Conservation (phyloP, 768 basidiomycete species). For the Cubamyces lactineus region DNA sequence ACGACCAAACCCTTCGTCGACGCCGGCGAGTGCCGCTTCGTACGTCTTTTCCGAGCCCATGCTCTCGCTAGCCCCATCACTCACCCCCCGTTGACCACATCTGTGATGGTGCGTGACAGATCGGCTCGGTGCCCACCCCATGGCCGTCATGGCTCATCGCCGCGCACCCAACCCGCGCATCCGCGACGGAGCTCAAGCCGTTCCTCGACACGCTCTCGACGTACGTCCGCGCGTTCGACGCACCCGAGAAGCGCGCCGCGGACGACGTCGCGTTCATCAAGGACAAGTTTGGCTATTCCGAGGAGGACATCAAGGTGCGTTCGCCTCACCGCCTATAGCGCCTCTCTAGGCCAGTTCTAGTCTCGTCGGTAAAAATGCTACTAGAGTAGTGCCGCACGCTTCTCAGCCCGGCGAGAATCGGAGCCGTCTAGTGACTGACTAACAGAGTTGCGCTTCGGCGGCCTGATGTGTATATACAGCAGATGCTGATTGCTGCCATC, state of each 20-base stretch:
- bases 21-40: conserved; percentile 79
- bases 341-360: no score
- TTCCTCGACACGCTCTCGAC: conserved; percentile 69
- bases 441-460: background rate
- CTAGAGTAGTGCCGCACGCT: no score
- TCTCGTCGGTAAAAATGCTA: no score
- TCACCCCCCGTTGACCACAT: background rate
- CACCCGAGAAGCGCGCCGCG: conserved; percentile 54
- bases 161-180: conserved; percentile 71
- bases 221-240: conserved; percentile 70
- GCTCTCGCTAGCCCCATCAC: no score
- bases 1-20: conserved; percentile 83
- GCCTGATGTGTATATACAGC: background rate
- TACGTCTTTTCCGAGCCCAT: conserved; percentile 43
- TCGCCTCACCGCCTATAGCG: no score
- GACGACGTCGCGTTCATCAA: conserved; percentile 77
- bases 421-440: background rate
- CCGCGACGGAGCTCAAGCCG: conserved; percentile 46
- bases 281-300: conserved; percentile 77
- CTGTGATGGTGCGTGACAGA: conserved; percentile 44
- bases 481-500: background rate
- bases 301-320: conserved; percentile 75
- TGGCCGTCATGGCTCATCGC: conserved; percentile 99
- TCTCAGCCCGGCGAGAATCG: background rate
- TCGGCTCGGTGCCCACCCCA: conserved; percentile 85